Conservation (phyloP, 345 rosid genomes). For the Gossypium stocksii region DNA sequence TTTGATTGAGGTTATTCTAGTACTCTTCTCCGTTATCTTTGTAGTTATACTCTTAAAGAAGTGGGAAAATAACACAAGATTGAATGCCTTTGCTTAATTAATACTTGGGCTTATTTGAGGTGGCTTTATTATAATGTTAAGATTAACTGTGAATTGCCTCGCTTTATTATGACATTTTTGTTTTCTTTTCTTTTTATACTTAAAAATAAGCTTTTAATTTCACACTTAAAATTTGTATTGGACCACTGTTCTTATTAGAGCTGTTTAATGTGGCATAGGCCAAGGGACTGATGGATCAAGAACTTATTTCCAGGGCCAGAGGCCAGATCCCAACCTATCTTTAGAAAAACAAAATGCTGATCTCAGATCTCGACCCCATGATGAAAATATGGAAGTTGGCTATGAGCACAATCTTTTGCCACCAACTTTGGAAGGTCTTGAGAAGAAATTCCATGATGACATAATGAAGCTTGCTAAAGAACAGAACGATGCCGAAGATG, state of each 20-base stretch:
- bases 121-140: neutral
- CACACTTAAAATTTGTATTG: neutral
- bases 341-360: conserved; percentile 52
- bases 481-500: conserved; percentile 74
- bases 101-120: neutral
- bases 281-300: conserved; percentile 62
- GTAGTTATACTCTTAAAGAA: neutral
- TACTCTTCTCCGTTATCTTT: neutral
- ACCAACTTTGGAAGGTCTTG: conserved; percentile 59
- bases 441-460: conserved; percentile 69
- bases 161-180: neutral
- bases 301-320: conserved; percentile 57
- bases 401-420: conserved; percentile 44
- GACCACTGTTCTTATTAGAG: neutral
- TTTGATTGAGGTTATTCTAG: neutral
- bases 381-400: conserved; percentile 46
- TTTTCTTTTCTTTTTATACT: conserved; percentile 3
- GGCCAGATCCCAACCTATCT: conserved; percentile 39
- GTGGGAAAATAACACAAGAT: neutral
- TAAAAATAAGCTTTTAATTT: neutral
- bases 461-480: conserved; percentile 62
- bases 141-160: conserved; percentile 7
- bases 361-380: conserved; percentile 50
- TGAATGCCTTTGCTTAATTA: neutral
- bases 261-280: conserved; percentile 41